phyloP scores from a whole-genome alignment of 1,284 basidiomycete species.

The Ceratobasidium sp. region DNA sequence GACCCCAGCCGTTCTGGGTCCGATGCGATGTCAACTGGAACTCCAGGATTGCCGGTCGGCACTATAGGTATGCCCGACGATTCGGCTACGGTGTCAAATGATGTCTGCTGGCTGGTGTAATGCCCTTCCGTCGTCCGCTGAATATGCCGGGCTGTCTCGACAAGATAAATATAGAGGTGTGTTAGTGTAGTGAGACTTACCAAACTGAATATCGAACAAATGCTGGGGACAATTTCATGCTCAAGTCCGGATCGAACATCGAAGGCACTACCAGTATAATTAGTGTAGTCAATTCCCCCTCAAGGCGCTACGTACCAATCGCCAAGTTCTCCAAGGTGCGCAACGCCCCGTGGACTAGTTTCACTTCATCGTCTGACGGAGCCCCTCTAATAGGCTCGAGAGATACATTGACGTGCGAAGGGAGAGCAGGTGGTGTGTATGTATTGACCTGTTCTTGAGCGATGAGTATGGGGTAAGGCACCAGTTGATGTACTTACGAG shows the following conservation, averaged over 20 bases:
- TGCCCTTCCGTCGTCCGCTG: too few species aligned
- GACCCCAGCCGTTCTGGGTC: too few species aligned
- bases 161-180: neutral
- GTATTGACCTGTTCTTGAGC: neutral
- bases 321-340: slow-evolving; percentile 10
- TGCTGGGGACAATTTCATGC: slow-evolving; percentile 40
- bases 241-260: slow-evolving; percentile 21
- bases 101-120: too few species aligned
- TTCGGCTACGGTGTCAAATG: too few species aligned
- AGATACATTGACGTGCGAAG: neutral
- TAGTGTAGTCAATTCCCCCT: too few species aligned
- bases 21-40: too few species aligned
- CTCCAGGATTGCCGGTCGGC: too few species aligned
- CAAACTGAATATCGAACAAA: slow-evolving; percentile 22
- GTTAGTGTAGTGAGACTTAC: neutral
- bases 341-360: slow-evolving; percentile 11
- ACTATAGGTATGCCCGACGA: too few species aligned
- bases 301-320: slow-evolving; percentile 13
- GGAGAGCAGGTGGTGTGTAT: slow-evolving; percentile 7
- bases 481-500: neutral
- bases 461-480: too few species aligned
- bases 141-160: too few species aligned
- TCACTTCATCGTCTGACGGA: slow-evolving; percentile 19
- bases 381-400: slow-evolving; percentile 18
- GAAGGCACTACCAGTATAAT: slow-evolving; percentile 10